Base-by-base conservation (phyloP, 106 monocot species). In the Chionographis japonica region DNA sequence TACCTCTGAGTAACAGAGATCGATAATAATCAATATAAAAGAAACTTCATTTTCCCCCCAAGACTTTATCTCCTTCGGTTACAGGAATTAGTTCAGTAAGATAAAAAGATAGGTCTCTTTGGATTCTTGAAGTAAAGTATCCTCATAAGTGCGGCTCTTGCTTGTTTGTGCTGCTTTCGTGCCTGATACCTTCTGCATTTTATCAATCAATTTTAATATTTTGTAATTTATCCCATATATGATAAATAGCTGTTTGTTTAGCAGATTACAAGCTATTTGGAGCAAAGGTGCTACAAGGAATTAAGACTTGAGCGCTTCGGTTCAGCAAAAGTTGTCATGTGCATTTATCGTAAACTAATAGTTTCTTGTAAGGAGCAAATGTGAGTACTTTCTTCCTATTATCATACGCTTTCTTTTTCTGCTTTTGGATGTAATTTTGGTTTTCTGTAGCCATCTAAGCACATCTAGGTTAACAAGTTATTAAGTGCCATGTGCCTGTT, bases 231-330 rank as follows among this genome's bases (percentile, higher is more conserved):
- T 46, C 14, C 5, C 5, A 46, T 6, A 46, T 1, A 6, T 46
- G 46, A 10, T 10, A 5, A 46, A 46, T 46, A 46, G 9, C 46
- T 46, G 8, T 46, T 58, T 72, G 50, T 78, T 58, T 57, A 17
- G 60, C 83, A 93, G 86, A 94, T 94, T 51, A 84, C 93, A 73
- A 67, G 46, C 75, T 95, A 91, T 76, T 71, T 95, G 80, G 95
- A 95, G 73, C 86, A 95, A 72, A 88, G 73, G 57, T 95, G 80
- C 69, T 95, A 95, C 82, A 95, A 89, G 88, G 95, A 91, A 78
- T 79, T 95, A 66, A 91, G 95, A 77, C 72, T 40, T 18, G 91
- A 95, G 79, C 85, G 68, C 35, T 91, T 91, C 75, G 77, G 79
- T 39, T 84, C 68, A 35, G 91, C 75, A 63, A 91, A 86, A 79